These are phyloP conservation scores for Craspedostauros australis DNA, from an alignment of 108 stramenopile genomes.

Conservation along the genomic window DNA sequence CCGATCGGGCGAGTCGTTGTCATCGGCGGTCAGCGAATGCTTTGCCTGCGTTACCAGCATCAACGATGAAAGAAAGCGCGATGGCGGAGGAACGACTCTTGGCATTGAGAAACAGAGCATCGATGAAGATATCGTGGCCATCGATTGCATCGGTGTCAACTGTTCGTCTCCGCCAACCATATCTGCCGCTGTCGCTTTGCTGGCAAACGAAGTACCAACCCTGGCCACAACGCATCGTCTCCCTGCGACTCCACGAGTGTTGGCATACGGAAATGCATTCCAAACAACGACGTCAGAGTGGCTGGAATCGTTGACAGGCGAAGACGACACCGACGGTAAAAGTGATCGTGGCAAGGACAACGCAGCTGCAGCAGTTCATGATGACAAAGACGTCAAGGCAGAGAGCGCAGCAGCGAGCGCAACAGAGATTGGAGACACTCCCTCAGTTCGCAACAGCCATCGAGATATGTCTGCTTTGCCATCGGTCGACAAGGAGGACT, in stretches of 20 bases:
- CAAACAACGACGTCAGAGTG: constrained; percentile 36
- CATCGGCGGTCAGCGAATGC: constrained; percentile 10
- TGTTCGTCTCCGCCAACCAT: constrained; percentile 34
- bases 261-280: constrained; percentile 37
- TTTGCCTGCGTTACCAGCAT: too few relatives aligned
- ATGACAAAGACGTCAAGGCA: too few relatives aligned
- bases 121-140: constrained; percentile 2
- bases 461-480: constrained; percentile 1
- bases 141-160: constrained; percentile 35
- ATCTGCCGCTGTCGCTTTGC: constrained; percentile 11
- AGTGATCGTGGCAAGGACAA: too few relatives aligned
- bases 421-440: not conserved
- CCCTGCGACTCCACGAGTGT: not conserved
- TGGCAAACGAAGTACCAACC: not conserved
- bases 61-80: too few relatives aligned
- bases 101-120: too few relatives aligned
- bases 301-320: too few relatives aligned
- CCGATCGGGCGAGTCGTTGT: constrained; percentile 25
- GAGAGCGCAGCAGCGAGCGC: too few relatives aligned
- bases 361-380: too few relatives aligned
- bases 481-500: constrained; percentile 5
- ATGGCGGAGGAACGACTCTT: too few relatives aligned
- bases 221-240: too few relatives aligned
- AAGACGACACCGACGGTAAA: too few relatives aligned
- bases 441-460: constrained; percentile 2